phyloP scores from a whole-genome alignment of 108 stramenopile genomes.

The Skeletonema tropicum region DNA sequence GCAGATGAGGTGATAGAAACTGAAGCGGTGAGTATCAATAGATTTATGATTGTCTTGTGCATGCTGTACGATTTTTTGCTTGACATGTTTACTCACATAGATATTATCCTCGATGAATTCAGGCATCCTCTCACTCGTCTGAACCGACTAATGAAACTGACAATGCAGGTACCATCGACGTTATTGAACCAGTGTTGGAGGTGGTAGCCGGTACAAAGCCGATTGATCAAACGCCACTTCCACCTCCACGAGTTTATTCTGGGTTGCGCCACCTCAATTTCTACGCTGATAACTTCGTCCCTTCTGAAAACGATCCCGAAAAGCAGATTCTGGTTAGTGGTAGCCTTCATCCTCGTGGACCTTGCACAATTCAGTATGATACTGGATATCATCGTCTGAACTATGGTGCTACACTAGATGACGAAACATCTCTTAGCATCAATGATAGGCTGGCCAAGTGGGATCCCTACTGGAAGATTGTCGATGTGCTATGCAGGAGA shows the following conservation, averaged over 20 bases:
- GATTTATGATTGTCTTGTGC: neutral
- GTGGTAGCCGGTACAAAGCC: neutral
- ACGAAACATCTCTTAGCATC: neutral
- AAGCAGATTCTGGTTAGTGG: neutral
- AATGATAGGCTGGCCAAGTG: neutral
- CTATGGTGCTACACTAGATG: neutral
- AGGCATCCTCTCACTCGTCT: neutral
- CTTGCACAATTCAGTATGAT: neutral
- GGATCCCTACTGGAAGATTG: neutral
- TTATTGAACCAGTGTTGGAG: neutral
- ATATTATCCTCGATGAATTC: neutral
- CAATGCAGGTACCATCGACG: neutral
- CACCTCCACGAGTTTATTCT: neutral
- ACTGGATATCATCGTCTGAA: neutral
- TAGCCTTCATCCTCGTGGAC: constrained; percentile 2
- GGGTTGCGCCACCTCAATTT: neutral
- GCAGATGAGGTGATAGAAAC: neutral
- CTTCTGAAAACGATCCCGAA: neutral
- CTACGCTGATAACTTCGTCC: neutral
- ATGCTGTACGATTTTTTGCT: neutral
- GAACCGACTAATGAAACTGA: neutral
- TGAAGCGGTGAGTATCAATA: neutral
- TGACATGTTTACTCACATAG: neutral
- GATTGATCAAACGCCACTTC: neutral
- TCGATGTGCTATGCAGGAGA: neutral